These are phyloP conservation scores for Apiospora aurea DNA, from an alignment of 2,329 filamentous ascomycete genomes.

Conservation along the genomic window DNA sequence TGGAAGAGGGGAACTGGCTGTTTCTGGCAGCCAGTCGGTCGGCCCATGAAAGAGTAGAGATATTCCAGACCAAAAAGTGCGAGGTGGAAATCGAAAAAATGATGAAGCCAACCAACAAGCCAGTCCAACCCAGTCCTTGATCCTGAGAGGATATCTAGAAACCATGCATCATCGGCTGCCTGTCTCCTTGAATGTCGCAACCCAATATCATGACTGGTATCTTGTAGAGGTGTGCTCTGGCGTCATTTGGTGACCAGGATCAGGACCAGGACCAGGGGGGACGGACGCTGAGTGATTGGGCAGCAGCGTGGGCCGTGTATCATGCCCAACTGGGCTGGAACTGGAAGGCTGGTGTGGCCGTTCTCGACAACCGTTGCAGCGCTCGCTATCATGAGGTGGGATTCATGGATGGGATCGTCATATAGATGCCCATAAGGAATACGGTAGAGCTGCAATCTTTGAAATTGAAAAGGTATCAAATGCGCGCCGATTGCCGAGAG, in stretches of 20 bases:
- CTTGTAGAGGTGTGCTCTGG: not conserved
- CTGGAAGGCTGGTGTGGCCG: not conserved
- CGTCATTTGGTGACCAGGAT: not conserved
- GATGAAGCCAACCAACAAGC: constrained; percentile 8
- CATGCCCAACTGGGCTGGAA: constrained; percentile 6
- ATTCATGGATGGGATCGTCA: constrained; percentile 11
- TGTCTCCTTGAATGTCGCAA: not conserved
- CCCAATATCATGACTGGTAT: not conserved
- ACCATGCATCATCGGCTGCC: not conserved
- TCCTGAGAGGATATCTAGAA: not conserved
- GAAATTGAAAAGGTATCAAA: not conserved
- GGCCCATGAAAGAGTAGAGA: not conserved
- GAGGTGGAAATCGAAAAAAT: not conserved
- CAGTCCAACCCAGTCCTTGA: not conserved
- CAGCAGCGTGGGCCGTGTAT: constrained; percentile 18
- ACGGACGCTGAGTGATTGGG: constrained; percentile 4
- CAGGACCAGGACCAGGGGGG: no score
- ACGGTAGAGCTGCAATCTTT: not conserved
- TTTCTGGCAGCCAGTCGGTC: not conserved
- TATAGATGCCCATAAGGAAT: not conserved
- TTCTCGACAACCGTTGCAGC: not conserved
- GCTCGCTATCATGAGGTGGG: not conserved
- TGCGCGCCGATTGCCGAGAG: not conserved
- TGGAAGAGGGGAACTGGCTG: not conserved
- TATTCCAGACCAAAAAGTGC: constrained; percentile 1